Base-by-base conservation (phyloP, 2,329 filamentous ascomycete genomes). In the Fusarium abutilonis region DNA sequence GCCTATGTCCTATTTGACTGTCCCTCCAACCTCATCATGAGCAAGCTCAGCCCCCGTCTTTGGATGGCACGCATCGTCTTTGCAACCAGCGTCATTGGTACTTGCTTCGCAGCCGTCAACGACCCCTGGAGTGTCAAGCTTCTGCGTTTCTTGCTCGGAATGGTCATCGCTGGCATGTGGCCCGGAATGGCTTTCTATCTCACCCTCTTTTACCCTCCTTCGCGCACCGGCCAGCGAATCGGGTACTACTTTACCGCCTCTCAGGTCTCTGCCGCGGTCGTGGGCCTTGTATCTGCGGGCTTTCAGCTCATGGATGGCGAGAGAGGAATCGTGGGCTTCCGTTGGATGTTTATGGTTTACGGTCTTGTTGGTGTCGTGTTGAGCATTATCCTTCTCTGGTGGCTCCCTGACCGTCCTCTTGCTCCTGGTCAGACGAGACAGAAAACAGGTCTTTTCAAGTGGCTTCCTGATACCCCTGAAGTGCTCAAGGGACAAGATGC, bases 11-110 rank as follows among this genome's bases (percentile, higher is more conserved):
- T 96, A 50, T 96, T 97, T 69, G 93, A 97, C 73, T 84, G 91
- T 51, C 93, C 93, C 0, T 95, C 92, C 6, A 97, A 96, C 74
- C 82, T 97, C 63, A 79, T 95, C 74, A 96, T 97, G 93, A 92
- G 89, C 63, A 88, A 85, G 62, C 81, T 96, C 6, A 93, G 90
- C 67, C 93, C 93, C 3, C 89, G 92, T 60, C 85, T 93, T 4
- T 97, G 93, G 93, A 96, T 97, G 90, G 89, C 91, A 54, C 86
- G 93, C 55, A 96, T 97, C 66, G 92, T 97, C 53, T 86, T 96
- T 57, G 91, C 91, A 14, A 93, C 96, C 4, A 92, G 93, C 8
- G 77, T 96, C 39, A 92, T 96, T 47, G 93, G 93, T 1, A 84
- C 87, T 49, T 95, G 92, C 72, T 92, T 96, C 77, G 86, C 92